Evolutionary conservation across 306 rosid species (phyloP).

Genomic region (Cicer bijugum): DNA sequence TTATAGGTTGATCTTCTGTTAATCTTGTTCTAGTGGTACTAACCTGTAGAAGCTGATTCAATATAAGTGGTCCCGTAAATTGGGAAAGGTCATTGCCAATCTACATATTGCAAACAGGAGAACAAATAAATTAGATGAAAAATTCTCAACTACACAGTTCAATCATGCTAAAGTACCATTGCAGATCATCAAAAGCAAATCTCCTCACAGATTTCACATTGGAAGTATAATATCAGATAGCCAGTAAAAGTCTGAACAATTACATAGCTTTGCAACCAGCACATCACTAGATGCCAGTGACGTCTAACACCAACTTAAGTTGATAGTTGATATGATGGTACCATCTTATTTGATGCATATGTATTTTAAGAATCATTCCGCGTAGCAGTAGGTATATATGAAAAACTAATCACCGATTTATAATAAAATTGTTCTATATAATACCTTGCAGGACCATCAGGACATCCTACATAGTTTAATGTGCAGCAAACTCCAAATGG

Average conservation of each 20-base stretch:
- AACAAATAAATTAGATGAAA: constrained; percentile 36
- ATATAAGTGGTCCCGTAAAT: constrained; percentile 83
- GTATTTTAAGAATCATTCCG: constrained; percentile 27
- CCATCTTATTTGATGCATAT: constrained; percentile 31
- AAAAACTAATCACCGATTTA: constrained; percentile 27
- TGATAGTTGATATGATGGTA: constrained; percentile 6
- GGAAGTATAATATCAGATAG: not conserved
- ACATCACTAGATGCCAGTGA: constrained; percentile 22
- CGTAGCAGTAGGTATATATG: constrained; percentile 12
- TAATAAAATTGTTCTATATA: constrained; percentile 30
- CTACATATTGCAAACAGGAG: constrained; percentile 55
- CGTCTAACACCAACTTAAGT: constrained; percentile 15
- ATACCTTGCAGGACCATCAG: constrained; percentile 26
- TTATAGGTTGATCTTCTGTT: constrained; percentile 23
- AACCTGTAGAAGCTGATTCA: constrained; percentile 83
- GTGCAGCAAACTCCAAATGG: constrained; percentile 28
- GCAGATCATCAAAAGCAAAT: constrained; percentile 34
- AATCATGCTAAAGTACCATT: constrained; percentile 38
- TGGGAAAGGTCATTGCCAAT: constrained; percentile 87
- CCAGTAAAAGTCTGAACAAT: constrained; percentile 19
- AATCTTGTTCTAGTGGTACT: constrained; percentile 34
- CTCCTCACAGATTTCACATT: constrained; percentile 7
- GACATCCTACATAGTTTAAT: constrained; percentile 31
- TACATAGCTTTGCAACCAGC: constrained; percentile 20
- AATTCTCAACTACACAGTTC: constrained; percentile 10